Percentiles rank a stretch among this genome's conserved stretches.
These are phyloP conservation scores for Elymus sibiricus DNA, from an alignment of 176 grass and related monocot genomes.

Conservation along the genomic window DNA sequence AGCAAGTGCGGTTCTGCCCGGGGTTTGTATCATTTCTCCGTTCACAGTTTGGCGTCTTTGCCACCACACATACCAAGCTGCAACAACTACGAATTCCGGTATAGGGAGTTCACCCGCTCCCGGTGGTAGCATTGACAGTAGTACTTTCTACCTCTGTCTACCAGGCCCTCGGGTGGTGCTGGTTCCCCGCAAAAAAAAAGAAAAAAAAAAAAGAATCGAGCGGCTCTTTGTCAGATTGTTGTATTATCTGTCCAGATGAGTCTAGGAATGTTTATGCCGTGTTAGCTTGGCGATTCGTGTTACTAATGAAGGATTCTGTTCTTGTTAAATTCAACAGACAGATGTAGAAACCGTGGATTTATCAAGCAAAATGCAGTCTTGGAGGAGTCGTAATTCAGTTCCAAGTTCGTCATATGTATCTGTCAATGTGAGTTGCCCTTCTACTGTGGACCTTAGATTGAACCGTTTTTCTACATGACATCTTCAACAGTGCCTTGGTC, in stretches of 20 bases:
- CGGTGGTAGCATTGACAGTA: too few species aligned
- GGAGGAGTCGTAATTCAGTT: neutral
- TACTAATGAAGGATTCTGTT: neutral
- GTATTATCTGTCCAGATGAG: neutral
- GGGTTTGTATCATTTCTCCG: too few species aligned
- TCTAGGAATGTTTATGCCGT: neutral
- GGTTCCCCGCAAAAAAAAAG: neutral
- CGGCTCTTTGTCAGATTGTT: neutral
- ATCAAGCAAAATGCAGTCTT: neutral
- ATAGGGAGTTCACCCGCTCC: too few species aligned
- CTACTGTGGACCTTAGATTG: neutral
- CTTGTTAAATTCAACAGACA: conserved; percentile 9
- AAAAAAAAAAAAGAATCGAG: neutral
- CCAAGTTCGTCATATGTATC: neutral
- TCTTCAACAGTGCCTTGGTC: neutral
- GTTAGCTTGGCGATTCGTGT: neutral
- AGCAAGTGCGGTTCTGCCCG: too few species aligned
- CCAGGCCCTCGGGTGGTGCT: neutral
- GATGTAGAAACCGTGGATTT: neutral
- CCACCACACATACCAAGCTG: too few species aligned
- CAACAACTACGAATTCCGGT: too few species aligned
- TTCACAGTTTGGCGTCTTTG: too few species aligned
- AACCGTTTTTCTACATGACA: neutral
- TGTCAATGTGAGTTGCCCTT: neutral
- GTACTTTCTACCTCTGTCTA: neutral